Evolutionary conservation across 495 filamentous ascomycete genomes (phyloP).

Genomic region (Annulohypoxylon bovei): DNA sequence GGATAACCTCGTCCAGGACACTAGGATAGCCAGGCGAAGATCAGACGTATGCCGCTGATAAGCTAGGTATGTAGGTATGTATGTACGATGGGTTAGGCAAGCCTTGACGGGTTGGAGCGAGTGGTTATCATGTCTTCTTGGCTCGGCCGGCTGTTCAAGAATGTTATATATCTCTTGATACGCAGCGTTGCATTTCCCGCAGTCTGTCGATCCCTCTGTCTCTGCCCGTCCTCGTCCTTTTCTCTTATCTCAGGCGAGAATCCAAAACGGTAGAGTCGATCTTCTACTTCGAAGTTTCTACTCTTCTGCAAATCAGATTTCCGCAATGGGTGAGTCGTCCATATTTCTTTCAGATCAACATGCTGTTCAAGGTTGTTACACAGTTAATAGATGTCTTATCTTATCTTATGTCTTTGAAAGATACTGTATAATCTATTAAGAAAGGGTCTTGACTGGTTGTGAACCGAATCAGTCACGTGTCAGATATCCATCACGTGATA

Average conservation of each 20-base stretch:
- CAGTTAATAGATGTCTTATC: no score
- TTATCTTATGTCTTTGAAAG: no score
- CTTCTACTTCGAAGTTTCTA: constrained; percentile 20
- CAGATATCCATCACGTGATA: neutral
- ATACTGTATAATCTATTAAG: no score
- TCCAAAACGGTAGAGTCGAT: constrained; percentile 19
- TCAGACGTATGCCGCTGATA: constrained; percentile 27
- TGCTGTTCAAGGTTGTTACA: no score
- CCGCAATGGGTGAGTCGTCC: constrained; percentile 32
- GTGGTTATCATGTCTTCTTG: constrained; percentile 8
- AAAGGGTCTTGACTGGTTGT: neutral
- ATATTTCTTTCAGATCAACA: neutral
- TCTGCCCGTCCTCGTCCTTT: constrained; percentile 9
- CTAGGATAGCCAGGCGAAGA: constrained; percentile 8
- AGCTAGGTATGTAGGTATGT: no score
- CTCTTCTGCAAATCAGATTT: constrained; percentile 15
- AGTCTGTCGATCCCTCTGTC: constrained; percentile 7
- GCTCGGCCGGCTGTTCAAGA: neutral
- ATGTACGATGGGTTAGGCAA: constrained; percentile 7
- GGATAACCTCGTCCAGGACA: constrained; percentile 37
- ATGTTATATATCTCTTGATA: constrained; percentile 14
- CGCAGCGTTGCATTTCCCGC: constrained; percentile 16
- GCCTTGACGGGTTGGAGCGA: constrained; percentile 9
- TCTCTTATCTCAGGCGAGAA: constrained; percentile 31
- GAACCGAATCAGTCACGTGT: neutral